Conservation (phyloP, 2,329 filamentous ascomycete genomes). For the Allantophomopsis cytisporea region DNA sequence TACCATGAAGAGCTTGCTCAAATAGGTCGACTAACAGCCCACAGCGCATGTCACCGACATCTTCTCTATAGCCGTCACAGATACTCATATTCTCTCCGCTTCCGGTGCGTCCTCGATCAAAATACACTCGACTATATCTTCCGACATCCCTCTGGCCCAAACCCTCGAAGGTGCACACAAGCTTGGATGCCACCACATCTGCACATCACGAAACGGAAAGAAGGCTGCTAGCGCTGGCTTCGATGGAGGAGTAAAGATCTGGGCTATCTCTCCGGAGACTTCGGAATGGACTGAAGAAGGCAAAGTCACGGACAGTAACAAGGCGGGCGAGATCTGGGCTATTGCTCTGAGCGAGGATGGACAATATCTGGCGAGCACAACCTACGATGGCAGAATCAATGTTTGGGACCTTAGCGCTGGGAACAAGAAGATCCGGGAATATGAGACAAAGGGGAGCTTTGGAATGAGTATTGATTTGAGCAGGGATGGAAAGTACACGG, state of each 20-base stretch:
- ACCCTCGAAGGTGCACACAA: conserved; percentile 70
- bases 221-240: conserved; percentile 78
- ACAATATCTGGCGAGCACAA: conserved; percentile 72
- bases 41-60: conserved; percentile 74
- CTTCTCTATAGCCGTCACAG: conserved; percentile 68
- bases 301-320: conserved; percentile 37
- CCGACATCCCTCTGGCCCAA: conserved; percentile 66
- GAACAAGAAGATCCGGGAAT: conserved; percentile 57
- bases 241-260: conserved; percentile 76
- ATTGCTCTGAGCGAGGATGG: conserved; percentile 76
- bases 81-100: conserved; percentile 62
- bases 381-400: conserved; percentile 76
- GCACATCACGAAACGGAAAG: conserved; percentile 53
- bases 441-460: conserved; percentile 88
- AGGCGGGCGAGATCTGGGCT: conserved; percentile 71
- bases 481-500: conserved; percentile 70
- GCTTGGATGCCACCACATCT: conserved; percentile 84
- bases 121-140: conserved; percentile 59
- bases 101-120: conserved; percentile 76
- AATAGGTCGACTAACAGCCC: conserved; percentile 11
- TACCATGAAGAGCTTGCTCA: conserved; percentile 1
- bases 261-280: conserved; percentile 45
- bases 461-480: conserved; percentile 77
- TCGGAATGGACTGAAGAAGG: conserved; percentile 37
- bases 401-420: conserved; percentile 62